Conservation (phyloP, 208 protist species). For the Endotrypanum monterogeii region DNA sequence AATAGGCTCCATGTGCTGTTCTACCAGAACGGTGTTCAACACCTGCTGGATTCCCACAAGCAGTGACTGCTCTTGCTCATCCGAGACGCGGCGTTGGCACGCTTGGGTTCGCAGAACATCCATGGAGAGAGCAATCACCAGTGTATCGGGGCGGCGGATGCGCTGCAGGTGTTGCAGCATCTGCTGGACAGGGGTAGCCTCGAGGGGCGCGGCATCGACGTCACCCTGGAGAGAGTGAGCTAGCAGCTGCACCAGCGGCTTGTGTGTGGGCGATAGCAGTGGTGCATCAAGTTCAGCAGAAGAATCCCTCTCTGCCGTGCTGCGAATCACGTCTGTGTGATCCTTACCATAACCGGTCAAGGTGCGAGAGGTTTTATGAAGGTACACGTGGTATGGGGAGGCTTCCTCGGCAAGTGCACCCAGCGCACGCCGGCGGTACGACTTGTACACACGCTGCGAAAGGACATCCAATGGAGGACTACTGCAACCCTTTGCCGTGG, state of each 20-base stretch:
- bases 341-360: neutral
- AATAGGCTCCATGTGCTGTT: conserved; percentile 10
- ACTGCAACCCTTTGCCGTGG: neutral
- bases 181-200: conserved; percentile 9
- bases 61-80: conserved; percentile 8
- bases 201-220: neutral
- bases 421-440: conserved; percentile 20
- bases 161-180: conserved; percentile 25
- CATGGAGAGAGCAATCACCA: conserved; percentile 40
- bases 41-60: conserved; percentile 16
- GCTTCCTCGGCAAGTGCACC: conserved; percentile 8
- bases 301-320: neutral
- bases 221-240: conserved; percentile 2
- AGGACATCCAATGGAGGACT: conserved; percentile 15
- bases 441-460: conserved; percentile 27
- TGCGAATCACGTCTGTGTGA: neutral
- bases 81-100: neutral
- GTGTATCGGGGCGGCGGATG: conserved; percentile 41
- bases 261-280: conserved; percentile 1
- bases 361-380: neutral
- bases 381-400: conserved; percentile 23
- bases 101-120: conserved; percentile 27
- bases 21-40: conserved; percentile 13
- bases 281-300: neutral
- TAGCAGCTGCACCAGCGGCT: conserved; percentile 6